Evolutionary conservation across 2,329 filamentous ascomycete genomes (phyloP), one percentile per base, ranked within the genome.

Genomic region (Fusarium sambucinum): DNA sequence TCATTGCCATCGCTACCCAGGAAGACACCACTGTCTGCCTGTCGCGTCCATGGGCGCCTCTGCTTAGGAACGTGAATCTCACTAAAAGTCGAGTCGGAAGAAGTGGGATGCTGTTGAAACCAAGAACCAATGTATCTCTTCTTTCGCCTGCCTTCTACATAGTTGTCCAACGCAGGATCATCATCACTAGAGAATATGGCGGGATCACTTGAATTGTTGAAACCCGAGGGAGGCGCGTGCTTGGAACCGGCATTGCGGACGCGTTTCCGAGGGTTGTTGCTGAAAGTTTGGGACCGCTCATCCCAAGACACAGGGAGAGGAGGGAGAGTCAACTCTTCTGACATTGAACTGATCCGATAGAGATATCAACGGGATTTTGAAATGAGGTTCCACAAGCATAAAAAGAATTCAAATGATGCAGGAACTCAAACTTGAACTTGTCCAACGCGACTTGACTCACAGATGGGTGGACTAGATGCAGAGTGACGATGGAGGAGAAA

Each of bases 111-210:
- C 74, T 90, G 88, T 61, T 86, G 84, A 76, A 86, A 92, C 90
- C 90, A 93, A 6, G 89, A 85, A 6, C 90, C 90, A 42, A 87
- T 80, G 65, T 90, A 89, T 48, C 86, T 84, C 80, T 92, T 92
- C 63, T 85, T 84, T 66, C 84, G 82, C 27, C 83, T 81, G 2
- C 83, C 83, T 47, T 85, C 80, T 25, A 83, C 80, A 73, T 92
- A 92, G 71, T 90, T 90, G 63, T 91, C 89, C 47, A 89, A 76
- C 2, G 86, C 85, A 4, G 88, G 88, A 59, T 92, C 90, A 72
- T 92, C 90, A 61, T 93, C 90, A 75, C 88, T 90, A 6, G 89
- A 92, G 77, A 93, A 93, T 27, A 92, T 77, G 48, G 88, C 85
- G 5, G 90, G 89, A 72, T 93, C 90, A 74, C 90, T 92, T 21